Conservation (phyloP, 768 basidiomycete genomes). For the Tylopilus felleus region DNA sequence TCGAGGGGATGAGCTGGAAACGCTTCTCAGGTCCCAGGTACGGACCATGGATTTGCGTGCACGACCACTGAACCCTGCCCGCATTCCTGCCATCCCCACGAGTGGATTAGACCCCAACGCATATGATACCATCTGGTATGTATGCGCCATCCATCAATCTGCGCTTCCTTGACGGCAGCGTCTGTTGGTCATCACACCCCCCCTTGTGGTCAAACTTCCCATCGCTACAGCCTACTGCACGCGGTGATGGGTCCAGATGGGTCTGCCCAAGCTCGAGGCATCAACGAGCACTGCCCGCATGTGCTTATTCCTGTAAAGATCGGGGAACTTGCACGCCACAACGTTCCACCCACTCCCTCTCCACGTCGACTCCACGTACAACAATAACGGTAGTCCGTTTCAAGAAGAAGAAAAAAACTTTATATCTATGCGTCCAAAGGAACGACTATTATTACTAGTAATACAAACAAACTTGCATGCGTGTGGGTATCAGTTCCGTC, state of each 20-base stretch:
- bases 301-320: slow-evolving; percentile 3
- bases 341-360: neutral
- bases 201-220: slow-evolving; percentile 1
- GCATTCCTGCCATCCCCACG: neutral
- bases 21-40: slow-evolving; percentile 15
- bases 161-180: slow-evolving; percentile 10
- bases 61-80: neutral
- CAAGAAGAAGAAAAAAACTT: neutral
- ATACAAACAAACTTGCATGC: slow-evolving; percentile 21
- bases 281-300: neutral
- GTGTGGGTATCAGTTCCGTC: slow-evolving; percentile 28
- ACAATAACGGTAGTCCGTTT: neutral
- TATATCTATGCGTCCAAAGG: slow-evolving; percentile 13
- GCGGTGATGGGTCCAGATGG: neutral
- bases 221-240: too few species aligned
- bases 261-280: neutral
- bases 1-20: slow-evolving; percentile 2
- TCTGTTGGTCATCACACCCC: neutral
- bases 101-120: too few species aligned
- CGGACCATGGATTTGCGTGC: neutral
- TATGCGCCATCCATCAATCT: neutral
- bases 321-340: neutral
- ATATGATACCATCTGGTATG: neutral
- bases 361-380: neutral
- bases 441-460: slow-evolving; percentile 9